Evolutionary conservation across 2,329 filamentous ascomycete genomes (phyloP), one percentile per base, ranked within the genome.

Genomic region (Tolypocladium guangdongense): DNA sequence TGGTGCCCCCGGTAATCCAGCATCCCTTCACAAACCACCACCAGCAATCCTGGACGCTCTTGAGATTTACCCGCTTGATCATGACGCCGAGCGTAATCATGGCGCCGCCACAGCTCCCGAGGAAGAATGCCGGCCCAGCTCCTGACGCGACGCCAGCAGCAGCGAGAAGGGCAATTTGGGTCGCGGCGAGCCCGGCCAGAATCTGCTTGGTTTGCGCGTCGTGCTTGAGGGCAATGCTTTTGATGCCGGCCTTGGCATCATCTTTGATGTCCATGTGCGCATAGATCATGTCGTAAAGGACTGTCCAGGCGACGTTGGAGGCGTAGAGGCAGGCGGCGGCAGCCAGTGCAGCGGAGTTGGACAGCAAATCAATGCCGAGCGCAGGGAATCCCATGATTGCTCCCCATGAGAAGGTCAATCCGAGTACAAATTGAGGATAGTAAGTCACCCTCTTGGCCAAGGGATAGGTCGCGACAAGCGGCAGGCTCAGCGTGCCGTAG

Each of bases 281-380:
- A 68, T 95, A 95, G 35, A 95, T 90, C 82, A 93, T 95, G 67
- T 95, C 90, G 67, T 95, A 95, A 39, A 95, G 71, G 30, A 95
- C 78, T 0, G 89, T 95, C 90, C 90, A 95, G 3, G 88, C 83
- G 27, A 93, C 76, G 61, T 90, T 93, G 45, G 86, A 90, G 12
- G 79, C 72, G 65, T 95, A 95, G 49, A 95, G 72, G 54, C 80
- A 81, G 3, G 76, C 81, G 1, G 87, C 87, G 1, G 86, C 83
- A 4, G 77, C 74, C 54, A 88, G 65, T 2, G 87, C 86, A 1
- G 80, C 68, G 24, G 71, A 71, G 58, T 86, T 80, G 7, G 79
- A 71, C 14, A 92, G 68, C n/a, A 93, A 67, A 58, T 91, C 87
- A 37, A 93, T 72, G 2, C 88, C 88, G 2, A 95, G 75, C 4